A percentile compares a stretch with the other conserved stretches of the same genome.
Conservation (phyloP, 1,284 basidiomycete species). For the Fomitopsis schrenkii region DNA sequence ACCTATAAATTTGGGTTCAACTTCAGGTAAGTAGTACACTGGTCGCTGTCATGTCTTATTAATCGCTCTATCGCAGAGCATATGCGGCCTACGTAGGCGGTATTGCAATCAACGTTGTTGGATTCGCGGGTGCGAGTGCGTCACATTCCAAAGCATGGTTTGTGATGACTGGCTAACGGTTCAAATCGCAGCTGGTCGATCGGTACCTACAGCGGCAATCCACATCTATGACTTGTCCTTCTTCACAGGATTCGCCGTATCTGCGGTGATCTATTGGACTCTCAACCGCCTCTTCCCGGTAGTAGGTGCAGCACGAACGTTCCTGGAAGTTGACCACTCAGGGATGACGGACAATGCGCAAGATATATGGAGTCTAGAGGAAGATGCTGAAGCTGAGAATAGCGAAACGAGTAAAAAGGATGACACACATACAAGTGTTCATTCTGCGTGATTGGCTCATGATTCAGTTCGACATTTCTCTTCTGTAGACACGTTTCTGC, state of each 20-base stretch:
- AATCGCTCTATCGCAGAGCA: slow-evolving; percentile 39
- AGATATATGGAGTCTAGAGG: background rate
- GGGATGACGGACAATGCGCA: background rate
- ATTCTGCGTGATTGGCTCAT: background rate
- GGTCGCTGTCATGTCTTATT: background rate
- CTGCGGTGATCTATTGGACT: slow-evolving; percentile 57
- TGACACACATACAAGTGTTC: background rate
- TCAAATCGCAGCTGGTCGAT: slow-evolving; percentile 40
- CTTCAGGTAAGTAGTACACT: slow-evolving; percentile 41
- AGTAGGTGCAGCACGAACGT: slow-evolving; percentile 43
- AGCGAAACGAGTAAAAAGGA: background rate
- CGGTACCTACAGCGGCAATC: slow-evolving; percentile 61
- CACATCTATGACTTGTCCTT: slow-evolving; percentile 73
- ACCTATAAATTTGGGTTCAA: slow-evolving; percentile 77
- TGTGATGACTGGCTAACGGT: slow-evolving; percentile 20
- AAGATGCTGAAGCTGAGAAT: background rate
- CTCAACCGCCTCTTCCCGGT: slow-evolving; percentile 60
- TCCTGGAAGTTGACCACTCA: slow-evolving; percentile 64
- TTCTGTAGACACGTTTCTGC: too few species aligned
- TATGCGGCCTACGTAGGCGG: slow-evolving; percentile 72
- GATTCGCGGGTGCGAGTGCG: slow-evolving; percentile 60
- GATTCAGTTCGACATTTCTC: too few species aligned
- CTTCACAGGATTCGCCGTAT: slow-evolving; percentile 75
- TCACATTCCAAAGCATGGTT: slow-evolving; percentile 19
- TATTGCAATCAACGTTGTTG: slow-evolving; percentile 81